A percentile compares a stretch with the other conserved stretches of the same genome.
Evolutionary conservation across 2,329 filamentous ascomycete genomes (phyloP).

Genomic region (Penicillium sp.): DNA sequence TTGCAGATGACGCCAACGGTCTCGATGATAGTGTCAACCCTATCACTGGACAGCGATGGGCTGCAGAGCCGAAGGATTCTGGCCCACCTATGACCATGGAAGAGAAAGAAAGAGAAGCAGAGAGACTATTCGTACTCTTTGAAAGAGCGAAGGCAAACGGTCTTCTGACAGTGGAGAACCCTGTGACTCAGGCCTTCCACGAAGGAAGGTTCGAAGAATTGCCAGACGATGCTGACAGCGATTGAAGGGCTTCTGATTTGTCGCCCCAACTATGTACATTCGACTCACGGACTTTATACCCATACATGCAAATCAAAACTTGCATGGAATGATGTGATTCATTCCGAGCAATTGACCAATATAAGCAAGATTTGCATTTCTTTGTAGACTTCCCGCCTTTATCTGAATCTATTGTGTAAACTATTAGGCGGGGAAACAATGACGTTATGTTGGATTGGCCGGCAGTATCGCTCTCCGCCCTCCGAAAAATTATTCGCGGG

Average conservation of each 20-base stretch:
- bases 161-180: slow-evolving; percentile 75
- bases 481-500: slow-evolving; percentile 36
- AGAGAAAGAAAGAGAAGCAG: slow-evolving; percentile 90
- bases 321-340: not conserved
- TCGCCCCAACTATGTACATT: not conserved
- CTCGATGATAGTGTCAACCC: slow-evolving; percentile 63
- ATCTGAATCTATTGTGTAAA: not conserved
- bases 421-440: not conserved
- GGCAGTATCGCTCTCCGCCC: slow-evolving; percentile 28
- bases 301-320: not conserved
- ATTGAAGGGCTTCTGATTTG: slow-evolving; percentile 17
- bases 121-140: slow-evolving; percentile 85
- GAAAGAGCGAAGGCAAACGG: slow-evolving; percentile 76
- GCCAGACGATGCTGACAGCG: slow-evolving; percentile 52
- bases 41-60: slow-evolving; percentile 79
- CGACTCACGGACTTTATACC: not conserved
- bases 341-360: not conserved
- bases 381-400: not conserved
- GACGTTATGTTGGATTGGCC: slow-evolving; percentile 16
- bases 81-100: slow-evolving; percentile 79
- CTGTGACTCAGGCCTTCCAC: slow-evolving; percentile 67
- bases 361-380: no score
- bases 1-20: slow-evolving; percentile 36
- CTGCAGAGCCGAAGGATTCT: slow-evolving; percentile 62
- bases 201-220: slow-evolving; percentile 72